Evolutionary conservation across 164 flowering plant species (phyloP), one percentile per base, ranked within the genome.

Genomic region (Paratinospora sagittata): DNA sequence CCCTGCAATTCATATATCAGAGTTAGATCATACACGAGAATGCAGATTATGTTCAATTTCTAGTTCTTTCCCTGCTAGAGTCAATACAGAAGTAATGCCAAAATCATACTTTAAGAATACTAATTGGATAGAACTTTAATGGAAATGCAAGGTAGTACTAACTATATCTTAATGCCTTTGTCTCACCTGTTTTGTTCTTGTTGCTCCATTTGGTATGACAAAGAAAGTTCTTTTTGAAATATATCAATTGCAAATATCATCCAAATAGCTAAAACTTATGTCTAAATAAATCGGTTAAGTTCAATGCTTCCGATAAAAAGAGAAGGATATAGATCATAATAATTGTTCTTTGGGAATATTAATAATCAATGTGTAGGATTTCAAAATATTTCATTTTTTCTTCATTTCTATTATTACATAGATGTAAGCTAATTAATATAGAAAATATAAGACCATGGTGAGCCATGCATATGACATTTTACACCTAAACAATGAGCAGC

Each of bases 1-100:
- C 98, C 96, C 97, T 89, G 85, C 61, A 87, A 71, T 64, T 34
- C 63, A 43, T 8, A 71, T 63, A 65, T 57, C 1, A 33, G 1
- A 0, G 70, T 61, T 27, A 58, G 34, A 30, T 71, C 24, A 17
- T 21, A 36, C 14, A 37, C 21, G 3, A 52, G 27, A 12, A 21
- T 5, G 66, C 52, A 37, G 27, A 17, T 21, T 37, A 36, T 72
- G 23, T 24, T 41, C 61, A 47, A 55, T 70, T 34, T 43, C 27
- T 68, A 73, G 64, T 17, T n/a, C 60, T 3, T 52, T 52, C 21
- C 30, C 33, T 39, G 8, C 26, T 21, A 37, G 3, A 19, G 47
- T 36, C 52, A 36, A 2, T 66, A 23, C 60, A 52, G 5, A 52
- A 52, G 60, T 17, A 52, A 52, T 52, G 60, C 8, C 60, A 16